Evolutionary conservation across 2,329 filamentous ascomycete species (phyloP).

Genomic region (Phoma herbarum): DNA sequence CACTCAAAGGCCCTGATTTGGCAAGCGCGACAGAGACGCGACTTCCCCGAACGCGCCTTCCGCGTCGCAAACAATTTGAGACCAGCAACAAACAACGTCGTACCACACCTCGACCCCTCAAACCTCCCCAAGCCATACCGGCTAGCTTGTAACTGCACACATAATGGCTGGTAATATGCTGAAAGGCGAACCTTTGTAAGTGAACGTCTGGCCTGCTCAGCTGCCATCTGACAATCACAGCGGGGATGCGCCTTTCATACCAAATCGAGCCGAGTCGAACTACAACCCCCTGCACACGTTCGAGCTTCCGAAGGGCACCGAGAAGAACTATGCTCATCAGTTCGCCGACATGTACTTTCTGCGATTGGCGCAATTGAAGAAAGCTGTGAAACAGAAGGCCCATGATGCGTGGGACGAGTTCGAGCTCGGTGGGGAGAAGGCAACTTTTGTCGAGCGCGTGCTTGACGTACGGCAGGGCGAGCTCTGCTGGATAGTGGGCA

Average conservation of each 20-base stretch:
- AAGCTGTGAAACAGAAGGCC: conserved; percentile 78
- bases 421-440: conserved; percentile 77
- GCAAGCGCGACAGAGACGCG: conserved; percentile 20
- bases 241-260: conserved; percentile 34
- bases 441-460: conserved; percentile 82
- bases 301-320: conserved; percentile 69
- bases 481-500: conserved; percentile 93
- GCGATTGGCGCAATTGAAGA: conserved; percentile 86
- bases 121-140: background rate
- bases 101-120: background rate
- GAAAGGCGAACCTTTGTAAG: conserved; percentile 44
- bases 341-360: conserved; percentile 98
- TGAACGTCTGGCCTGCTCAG: background rate
- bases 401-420: conserved; percentile 79
- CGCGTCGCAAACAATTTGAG: conserved; percentile 10
- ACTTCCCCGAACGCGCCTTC: conserved; percentile 13
- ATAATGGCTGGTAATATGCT: conserved; percentile 36
- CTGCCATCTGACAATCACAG: conserved; percentile 32
- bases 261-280: conserved; percentile 54
- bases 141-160: background rate
- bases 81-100: background rate
- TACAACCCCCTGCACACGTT: conserved; percentile 84
- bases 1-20: conserved; percentile 11
- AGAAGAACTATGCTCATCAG: conserved; percentile 86
- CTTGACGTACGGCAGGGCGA: conserved; percentile 95